Conservation (phyloP, 805 yeast species). For the Metschnikowia sp. region DNA sequence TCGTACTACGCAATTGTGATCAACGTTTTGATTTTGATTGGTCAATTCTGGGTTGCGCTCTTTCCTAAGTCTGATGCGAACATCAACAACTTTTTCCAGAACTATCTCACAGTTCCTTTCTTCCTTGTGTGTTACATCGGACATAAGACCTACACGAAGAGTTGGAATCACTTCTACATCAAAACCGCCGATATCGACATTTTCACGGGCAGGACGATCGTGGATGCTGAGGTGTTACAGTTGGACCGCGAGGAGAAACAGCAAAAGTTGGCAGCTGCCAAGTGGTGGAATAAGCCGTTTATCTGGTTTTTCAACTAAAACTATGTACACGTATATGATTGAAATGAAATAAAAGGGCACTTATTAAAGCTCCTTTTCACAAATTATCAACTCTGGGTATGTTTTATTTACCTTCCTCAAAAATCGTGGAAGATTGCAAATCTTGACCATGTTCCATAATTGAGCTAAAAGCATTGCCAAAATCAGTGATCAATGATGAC, state of each 20-base stretch:
- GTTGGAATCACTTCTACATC: conserved; percentile 20
- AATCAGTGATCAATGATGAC: too few relatives aligned
- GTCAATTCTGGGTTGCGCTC: conserved; percentile 44
- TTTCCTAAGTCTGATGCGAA: conserved; percentile 29
- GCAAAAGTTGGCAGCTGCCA: conserved; percentile 12
- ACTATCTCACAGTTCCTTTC: conserved; percentile 24
- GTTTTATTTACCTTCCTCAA: too few relatives aligned
- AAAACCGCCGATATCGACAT: conserved; percentile 22
- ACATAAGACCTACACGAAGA: conserved; percentile 21
- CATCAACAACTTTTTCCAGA: conserved; percentile 25
- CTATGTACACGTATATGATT: too few relatives aligned
- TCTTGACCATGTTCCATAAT: too few relatives aligned
- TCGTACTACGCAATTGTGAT: conserved; percentile 31
- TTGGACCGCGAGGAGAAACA: conserved; percentile 21
- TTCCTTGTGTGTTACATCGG: conserved; percentile 20
- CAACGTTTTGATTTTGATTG: conserved; percentile 34
- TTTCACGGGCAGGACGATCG: conserved; percentile 17
- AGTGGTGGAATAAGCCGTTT: conserved; percentile 13
- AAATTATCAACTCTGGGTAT: too few relatives aligned
- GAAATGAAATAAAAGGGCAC: not conserved
- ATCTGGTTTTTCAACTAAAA: conserved; percentile 16
- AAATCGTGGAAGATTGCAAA: too few relatives aligned
- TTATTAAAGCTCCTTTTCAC: too few relatives aligned
- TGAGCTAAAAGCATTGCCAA: too few relatives aligned
- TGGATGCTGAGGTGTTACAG: conserved; percentile 22